A percentile compares a stretch with the other conserved stretches of the same genome.
Evolutionary conservation across 2,329 filamentous ascomycete genomes (phyloP).

Genomic region (Lasiodiplodia theobromae): DNA sequence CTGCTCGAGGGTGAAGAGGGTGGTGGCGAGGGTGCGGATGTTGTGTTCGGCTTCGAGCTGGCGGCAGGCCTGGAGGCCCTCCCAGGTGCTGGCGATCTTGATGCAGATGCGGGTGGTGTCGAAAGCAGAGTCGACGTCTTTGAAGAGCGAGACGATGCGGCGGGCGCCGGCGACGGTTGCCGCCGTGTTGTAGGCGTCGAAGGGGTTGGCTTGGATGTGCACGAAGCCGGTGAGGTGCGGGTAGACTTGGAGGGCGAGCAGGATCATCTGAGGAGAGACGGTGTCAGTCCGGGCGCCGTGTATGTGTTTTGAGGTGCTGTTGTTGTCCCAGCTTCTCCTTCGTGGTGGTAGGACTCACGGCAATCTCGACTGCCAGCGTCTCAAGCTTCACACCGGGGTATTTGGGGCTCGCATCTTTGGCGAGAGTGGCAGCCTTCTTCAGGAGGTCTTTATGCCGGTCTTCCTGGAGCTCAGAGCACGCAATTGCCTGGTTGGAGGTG

Average conservation of each 20-base stretch:
- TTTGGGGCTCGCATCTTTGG: constrained; percentile 41
- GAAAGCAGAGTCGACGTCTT: constrained; percentile 48
- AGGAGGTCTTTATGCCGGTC: constrained; percentile 41
- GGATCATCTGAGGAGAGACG: constrained; percentile 56
- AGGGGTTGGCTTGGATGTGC: constrained; percentile 68
- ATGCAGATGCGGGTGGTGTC: constrained; percentile 61
- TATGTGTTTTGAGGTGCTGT: background rate
- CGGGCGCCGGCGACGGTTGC: constrained; percentile 51
- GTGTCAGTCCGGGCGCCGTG: background rate
- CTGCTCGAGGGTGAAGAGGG: constrained; percentile 68
- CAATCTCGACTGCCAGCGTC: constrained; percentile 64
- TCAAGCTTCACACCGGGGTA: constrained; percentile 49
- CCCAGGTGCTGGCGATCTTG: constrained; percentile 70
- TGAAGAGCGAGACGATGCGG: constrained; percentile 59
- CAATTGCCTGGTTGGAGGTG: constrained; percentile 33
- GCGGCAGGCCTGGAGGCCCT: constrained; percentile 67
- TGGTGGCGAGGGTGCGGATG: constrained; percentile 68
- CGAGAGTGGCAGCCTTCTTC: constrained; percentile 44
- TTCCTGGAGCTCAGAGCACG: constrained; percentile 28
- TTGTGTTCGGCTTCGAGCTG: constrained; percentile 59
- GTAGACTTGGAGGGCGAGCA: constrained; percentile 60
- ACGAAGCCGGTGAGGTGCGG: constrained; percentile 60
- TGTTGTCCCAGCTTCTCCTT: background rate
- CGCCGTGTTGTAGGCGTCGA: constrained; percentile 58
- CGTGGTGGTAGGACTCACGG: constrained; percentile 48